Evolutionary conservation across 805 yeast genomes (phyloP).

Genomic region (Wickerhamiella allomyrinae): DNA sequence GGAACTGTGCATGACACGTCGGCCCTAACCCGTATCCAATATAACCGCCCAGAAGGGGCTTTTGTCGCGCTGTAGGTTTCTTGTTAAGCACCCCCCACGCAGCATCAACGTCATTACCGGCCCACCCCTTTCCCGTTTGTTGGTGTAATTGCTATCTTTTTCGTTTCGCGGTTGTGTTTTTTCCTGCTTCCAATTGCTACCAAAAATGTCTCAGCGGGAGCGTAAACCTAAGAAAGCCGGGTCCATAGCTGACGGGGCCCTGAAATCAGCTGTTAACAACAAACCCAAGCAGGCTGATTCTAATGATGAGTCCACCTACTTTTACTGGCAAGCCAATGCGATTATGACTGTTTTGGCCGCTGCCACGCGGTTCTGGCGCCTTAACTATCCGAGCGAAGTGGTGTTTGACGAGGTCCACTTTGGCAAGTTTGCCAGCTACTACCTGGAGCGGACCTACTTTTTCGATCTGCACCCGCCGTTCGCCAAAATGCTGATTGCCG

Average conservation of each 20-base stretch:
- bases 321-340: conserved; percentile 1
- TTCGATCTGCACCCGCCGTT: conserved; percentile 97
- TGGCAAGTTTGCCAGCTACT: conserved; percentile 91
- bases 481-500: conserved; percentile 84
- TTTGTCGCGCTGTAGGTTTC: too few species aligned
- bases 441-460: conserved; percentile 75
- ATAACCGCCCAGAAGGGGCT: too few species aligned
- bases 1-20: neutral
- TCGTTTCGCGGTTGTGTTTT: too few species aligned
- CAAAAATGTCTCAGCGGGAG: neutral
- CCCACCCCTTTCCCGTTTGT: too few species aligned
- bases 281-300: neutral
- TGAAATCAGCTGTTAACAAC: too few species aligned
- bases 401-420: conserved; percentile 91
- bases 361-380: conserved; percentile 55
- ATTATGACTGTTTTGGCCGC: conserved; percentile 43
- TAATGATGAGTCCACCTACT: neutral
- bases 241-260: too few species aligned
- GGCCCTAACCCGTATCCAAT: neutral
- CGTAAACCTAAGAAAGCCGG: neutral
- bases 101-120: too few species aligned
- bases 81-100: too few species aligned
- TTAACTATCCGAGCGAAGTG: conserved; percentile 77
- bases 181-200: too few species aligned
- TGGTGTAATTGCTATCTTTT: too few species aligned